Base-by-base conservation (phyloP, 192 early-diverging fungal species). In the Coemansia sp. region DNA sequence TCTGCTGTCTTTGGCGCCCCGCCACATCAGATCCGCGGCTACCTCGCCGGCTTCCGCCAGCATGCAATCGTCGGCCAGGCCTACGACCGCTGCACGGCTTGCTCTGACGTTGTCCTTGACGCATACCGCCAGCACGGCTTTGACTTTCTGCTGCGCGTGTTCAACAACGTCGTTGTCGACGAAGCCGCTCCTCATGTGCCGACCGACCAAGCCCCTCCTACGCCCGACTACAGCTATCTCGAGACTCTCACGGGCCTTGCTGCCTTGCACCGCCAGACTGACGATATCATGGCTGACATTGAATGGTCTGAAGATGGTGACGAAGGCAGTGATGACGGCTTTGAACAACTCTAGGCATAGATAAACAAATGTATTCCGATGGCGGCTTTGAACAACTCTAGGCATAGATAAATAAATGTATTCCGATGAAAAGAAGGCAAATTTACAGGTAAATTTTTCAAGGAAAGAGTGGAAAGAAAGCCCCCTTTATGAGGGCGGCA, bases 21-120 rank as follows among this genome's bases (percentile, higher is more conserved):
- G 12, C 93, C 93, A 43, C 97, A 99, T 79, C 97, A 99, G 86
- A 94, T 99, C 24, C 87, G 97, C 41, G 96, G 97, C 22, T 98
- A 94, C 68, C 79, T 99, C 60, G 80, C 87, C 0, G 89, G 94
- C 44, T 98, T 97, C 81, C 90, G 87, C 31, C 95, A 95, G 73
- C 80, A 96, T 49, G 67, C 93, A 18, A 89, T 99, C 27, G 86
- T 87, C 22, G 96, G 96, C 0, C 90, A 91, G 61, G 89, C 92
- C 1, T 99, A 93, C 71, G 88, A 92, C 60, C 85, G 90, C 64
- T 99, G 97, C 81, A 95, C 95, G 2, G 97, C 96, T 10, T 99
- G 97, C 67, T 97, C 95, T 7, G 67, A 74, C 8, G 52, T 64
- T 57, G 71, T 91, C 10, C 57, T 94, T 12, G 67, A 81, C 29